phyloP scores from a whole-genome alignment of 768 basidiomycete species.

The Pleurotus pulmonarius region DNA sequence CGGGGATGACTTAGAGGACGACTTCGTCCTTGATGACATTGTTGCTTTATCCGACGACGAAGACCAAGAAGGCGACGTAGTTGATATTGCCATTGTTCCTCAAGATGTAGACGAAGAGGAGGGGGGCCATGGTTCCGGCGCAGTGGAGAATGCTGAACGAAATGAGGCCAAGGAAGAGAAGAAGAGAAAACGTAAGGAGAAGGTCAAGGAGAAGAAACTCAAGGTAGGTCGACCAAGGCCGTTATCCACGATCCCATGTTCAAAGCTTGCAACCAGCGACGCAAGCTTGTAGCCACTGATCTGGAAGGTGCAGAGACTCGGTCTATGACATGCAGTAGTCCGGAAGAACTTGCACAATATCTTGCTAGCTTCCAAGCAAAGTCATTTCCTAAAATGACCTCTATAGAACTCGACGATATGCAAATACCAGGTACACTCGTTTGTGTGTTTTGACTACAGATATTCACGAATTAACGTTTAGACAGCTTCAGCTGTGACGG shows the following conservation, averaged over 20 bases:
- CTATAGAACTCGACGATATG: conserved; percentile 77
- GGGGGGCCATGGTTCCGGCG: conserved; percentile 17
- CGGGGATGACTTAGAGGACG: conserved; percentile 84
- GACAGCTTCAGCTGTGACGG: conserved; percentile 70
- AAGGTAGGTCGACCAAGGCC: conserved; percentile 42
- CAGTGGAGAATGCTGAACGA: conserved; percentile 7
- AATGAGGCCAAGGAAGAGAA: conserved; percentile 34
- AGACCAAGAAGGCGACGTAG: conserved; percentile 25
- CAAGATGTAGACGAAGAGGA: conserved; percentile 16
- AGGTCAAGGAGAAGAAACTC: conserved; percentile 67
- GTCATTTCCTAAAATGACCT: conserved; percentile 63
- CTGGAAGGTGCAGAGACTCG: conserved; percentile 29
- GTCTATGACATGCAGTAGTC: conserved; percentile 55
- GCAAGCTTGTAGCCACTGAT: conserved; percentile 49
- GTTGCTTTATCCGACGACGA: conserved; percentile 53
- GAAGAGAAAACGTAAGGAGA: conserved; percentile 71
- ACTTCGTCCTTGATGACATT: conserved; percentile 68
- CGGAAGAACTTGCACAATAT: conserved; percentile 57
- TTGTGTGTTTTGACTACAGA: conserved; percentile 16
- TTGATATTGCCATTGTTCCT: not conserved
- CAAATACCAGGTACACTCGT: conserved; percentile 62
- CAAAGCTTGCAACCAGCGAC: conserved; percentile 41
- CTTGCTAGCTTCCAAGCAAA: conserved; percentile 65
- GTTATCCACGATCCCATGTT: too few species aligned
- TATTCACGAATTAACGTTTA: conserved; percentile 43